Evolutionary conservation across 2,329 filamentous ascomycete species (phyloP), one percentile per base, ranked within the genome.

Genomic region (Colletotrichum navitas): DNA sequence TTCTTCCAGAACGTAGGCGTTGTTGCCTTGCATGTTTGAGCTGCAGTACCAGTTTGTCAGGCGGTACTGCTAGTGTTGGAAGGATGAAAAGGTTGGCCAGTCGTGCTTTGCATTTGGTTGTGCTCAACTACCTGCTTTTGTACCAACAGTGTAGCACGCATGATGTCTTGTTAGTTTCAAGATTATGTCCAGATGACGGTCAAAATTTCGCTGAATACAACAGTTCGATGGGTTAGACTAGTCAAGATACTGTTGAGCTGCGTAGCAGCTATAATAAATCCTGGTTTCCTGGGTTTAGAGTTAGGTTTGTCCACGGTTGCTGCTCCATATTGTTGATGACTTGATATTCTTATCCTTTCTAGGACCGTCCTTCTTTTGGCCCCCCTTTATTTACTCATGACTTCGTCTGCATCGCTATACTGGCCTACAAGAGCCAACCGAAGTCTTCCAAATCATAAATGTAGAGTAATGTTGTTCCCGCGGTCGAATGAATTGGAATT

Each of bases 391-490:
- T 10, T 6, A 5, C 24, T 16, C 12, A 12, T 3, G 11, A 51
- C 5, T 14, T 4, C 5, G n/a, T 24, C n/a, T 14, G 5, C 24
- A 26, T 26, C 2, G 24, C n/a, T 3, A 26, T 51, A 5, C 24
- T 51, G 2, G 2, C 11, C n/a, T 7, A 2, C 12, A 5, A 16
- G 47, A 26, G 5, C 16, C 47, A 14, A 16, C 47, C 18, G 4
- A 24, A 51, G 24, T 26, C 5, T 51, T 2, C 11, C n/a, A n/a
- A n/a, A n/a, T n/a, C n/a, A n/a, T 51, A 7, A 12, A 51, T 16
- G 5, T 7, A 16, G 2, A 0, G 16, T 5, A 2, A 3, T 26
- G 6, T 26, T 51, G 11, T 7, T 26, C 2, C 4, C 4, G n/a
- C 3, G 14, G 24, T 24, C 12, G 0, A 51, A 16, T 5, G 24